Evolutionary conservation across 1,284 basidiomycete genomes (phyloP).

Genomic region (Cryptococcus wingfieldii): DNA sequence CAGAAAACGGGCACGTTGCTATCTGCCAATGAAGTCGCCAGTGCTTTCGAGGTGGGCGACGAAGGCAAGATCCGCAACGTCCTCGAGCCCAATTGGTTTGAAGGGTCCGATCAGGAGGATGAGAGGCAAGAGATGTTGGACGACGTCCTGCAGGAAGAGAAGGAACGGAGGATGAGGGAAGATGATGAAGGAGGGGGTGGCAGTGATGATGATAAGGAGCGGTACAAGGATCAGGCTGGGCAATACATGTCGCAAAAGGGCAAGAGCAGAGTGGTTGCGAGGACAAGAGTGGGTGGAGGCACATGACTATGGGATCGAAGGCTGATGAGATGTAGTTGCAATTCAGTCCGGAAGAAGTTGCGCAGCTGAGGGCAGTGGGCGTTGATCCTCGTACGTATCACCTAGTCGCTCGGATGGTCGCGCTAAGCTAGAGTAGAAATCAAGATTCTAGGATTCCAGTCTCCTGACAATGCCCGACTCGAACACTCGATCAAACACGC

Average conservation of each 20-base stretch:
- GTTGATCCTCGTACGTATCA: conserved; percentile 62
- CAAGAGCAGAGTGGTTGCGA: conserved; percentile 23
- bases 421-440: conserved; percentile 50
- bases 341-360: conserved; percentile 78
- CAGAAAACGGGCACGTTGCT: conserved; percentile 46
- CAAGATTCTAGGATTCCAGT: conserved; percentile 88
- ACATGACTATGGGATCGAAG: background rate
- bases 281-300: conserved; percentile 47
- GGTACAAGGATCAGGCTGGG: conserved; percentile 36
- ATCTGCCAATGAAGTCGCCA: conserved; percentile 36
- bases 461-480: conserved; percentile 63
- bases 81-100: conserved; percentile 45
- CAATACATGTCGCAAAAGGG: background rate
- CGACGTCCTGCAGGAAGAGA: conserved; percentile 23
- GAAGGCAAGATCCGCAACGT: conserved; percentile 38
- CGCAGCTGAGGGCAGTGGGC: conserved; percentile 71
- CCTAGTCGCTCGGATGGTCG: background rate
- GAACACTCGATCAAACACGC: conserved; percentile 91
- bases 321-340: conserved; percentile 58
- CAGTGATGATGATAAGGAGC: conserved; percentile 45
- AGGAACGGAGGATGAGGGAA: conserved; percentile 18
- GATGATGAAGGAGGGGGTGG: conserved; percentile 17
- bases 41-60: conserved; percentile 45
- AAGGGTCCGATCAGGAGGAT: conserved; percentile 20
- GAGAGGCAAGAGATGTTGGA: conserved; percentile 28